Evolutionary conservation across 176 grass and related monocot genomes (phyloP).

Genomic region (Microstegium vimineum): DNA sequence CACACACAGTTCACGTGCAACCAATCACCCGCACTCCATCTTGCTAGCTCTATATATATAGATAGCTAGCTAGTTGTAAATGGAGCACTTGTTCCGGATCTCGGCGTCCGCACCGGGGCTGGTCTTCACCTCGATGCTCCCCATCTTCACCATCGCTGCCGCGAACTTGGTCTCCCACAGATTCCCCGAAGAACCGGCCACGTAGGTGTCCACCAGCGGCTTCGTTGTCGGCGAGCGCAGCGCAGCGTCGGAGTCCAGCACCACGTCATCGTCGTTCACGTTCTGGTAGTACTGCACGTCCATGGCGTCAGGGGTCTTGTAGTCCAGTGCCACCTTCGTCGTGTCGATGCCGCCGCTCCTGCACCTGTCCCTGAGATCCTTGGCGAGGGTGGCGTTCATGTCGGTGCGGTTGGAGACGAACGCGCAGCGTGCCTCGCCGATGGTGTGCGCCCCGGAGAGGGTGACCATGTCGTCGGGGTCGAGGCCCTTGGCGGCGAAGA

Average conservation of each 20-base stretch:
- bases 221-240: neutral
- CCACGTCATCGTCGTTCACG: neutral
- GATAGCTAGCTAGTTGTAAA: neutral
- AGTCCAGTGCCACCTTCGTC: neutral
- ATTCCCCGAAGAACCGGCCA: accelerated
- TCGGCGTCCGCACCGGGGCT: neutral
- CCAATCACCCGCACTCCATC: too few species aligned
- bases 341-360: neutral
- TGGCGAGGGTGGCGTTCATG: conserved; percentile 3
- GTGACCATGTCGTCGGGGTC: too few species aligned
- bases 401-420: neutral
- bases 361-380: neutral
- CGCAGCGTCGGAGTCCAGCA: neutral
- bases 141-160: conserved; percentile 17
- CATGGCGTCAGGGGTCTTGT: neutral
- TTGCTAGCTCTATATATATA: too few species aligned
- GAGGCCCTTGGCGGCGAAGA: neutral
- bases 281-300: conserved; percentile 13
- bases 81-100: neutral
- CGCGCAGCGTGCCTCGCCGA: neutral
- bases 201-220: neutral
- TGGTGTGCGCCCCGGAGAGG: neutral
- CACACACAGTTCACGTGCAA: too few species aligned
- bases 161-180: neutral
- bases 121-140: neutral